phyloP scores from a whole-genome alignment of 305 asterid genomes.

The Plantago lanceolata region DNA sequence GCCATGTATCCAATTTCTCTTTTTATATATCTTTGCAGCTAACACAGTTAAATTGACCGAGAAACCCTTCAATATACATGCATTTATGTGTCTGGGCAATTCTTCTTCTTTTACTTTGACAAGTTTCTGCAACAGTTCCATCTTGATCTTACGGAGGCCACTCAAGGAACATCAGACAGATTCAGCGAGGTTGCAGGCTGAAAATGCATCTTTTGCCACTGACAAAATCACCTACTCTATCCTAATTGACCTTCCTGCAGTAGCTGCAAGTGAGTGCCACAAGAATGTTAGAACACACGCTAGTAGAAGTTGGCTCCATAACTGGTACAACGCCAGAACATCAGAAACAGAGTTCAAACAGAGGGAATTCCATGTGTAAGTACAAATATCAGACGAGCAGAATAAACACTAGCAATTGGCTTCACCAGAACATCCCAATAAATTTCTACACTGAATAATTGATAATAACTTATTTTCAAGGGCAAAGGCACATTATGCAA shows the following conservation, averaged over 20 bases:
- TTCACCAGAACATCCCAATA: not conserved
- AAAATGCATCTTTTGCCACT: not conserved
- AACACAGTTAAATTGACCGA: not conserved
- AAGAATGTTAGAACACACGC: not conserved
- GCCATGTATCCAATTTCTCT: not conserved
- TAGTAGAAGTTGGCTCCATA: not conserved
- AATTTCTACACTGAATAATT: not conserved
- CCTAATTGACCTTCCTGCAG: not conserved
- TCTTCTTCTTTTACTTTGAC: not conserved
- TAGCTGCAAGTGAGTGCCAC: not conserved
- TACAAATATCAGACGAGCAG: not conserved
- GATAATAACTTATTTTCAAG: no score
- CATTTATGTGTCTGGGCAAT: not conserved
- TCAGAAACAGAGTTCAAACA: not conserved
- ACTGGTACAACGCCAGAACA: not conserved
- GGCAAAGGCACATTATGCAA: not conserved
- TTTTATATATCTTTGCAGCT: not conserved
- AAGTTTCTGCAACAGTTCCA: not conserved
- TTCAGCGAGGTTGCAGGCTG: not conserved
- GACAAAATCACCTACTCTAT: conserved; percentile 11
- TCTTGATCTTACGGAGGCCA: not conserved
- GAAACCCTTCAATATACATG: not conserved
- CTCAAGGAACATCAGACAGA: no score
- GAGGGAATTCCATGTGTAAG: no score
- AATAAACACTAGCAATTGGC: no score